Evolutionary conservation across 2,329 filamentous ascomycete genomes (phyloP).

Genomic region (Fusarium sublunatum): DNA sequence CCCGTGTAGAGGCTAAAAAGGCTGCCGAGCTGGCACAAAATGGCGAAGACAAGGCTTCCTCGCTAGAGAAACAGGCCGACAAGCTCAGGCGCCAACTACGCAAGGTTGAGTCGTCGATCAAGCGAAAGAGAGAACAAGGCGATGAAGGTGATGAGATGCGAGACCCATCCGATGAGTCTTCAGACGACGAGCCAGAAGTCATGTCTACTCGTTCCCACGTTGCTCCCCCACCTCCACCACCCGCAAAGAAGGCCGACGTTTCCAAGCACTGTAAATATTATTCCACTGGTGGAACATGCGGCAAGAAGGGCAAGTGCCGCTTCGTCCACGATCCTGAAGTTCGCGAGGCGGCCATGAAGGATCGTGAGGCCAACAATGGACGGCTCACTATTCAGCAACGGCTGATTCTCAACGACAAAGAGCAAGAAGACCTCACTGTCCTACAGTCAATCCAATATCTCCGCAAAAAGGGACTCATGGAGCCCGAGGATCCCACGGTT

Average conservation of each 20-base stretch:
- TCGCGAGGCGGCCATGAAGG: slow-evolving; percentile 70
- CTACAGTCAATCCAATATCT: slow-evolving; percentile 74
- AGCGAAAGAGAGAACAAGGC: slow-evolving; percentile 74
- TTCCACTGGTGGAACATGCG: slow-evolving; percentile 74
- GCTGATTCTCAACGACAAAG: slow-evolving; percentile 73
- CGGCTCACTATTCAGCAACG: slow-evolving; percentile 74
- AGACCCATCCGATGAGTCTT: slow-evolving; percentile 62
- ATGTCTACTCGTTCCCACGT: slow-evolving; percentile 60
- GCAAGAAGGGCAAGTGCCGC: slow-evolving; percentile 80
- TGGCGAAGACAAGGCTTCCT: slow-evolving; percentile 71
- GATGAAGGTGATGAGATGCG: slow-evolving; percentile 76
- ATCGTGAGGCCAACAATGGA: slow-evolving; percentile 73
- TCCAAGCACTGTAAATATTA: slow-evolving; percentile 77
- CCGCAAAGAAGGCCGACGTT: slow-evolving; percentile 68
- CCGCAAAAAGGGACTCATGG: slow-evolving; percentile 67
- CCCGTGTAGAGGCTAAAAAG: slow-evolving; percentile 73
- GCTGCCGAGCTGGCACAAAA: slow-evolving; percentile 58
- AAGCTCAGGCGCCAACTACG: slow-evolving; percentile 72
- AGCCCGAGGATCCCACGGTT: slow-evolving; percentile 38
- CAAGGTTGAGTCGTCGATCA: slow-evolving; percentile 76
- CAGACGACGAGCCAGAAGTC: slow-evolving; percentile 70
- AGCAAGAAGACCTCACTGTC: slow-evolving; percentile 74
- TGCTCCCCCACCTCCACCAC: slow-evolving; percentile 53
- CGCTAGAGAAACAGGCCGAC: slow-evolving; percentile 69
- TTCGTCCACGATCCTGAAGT: slow-evolving; percentile 75